Base-by-base conservation (phyloP, 2,329 filamentous ascomycete genomes). In the Curvularia sp. region DNA sequence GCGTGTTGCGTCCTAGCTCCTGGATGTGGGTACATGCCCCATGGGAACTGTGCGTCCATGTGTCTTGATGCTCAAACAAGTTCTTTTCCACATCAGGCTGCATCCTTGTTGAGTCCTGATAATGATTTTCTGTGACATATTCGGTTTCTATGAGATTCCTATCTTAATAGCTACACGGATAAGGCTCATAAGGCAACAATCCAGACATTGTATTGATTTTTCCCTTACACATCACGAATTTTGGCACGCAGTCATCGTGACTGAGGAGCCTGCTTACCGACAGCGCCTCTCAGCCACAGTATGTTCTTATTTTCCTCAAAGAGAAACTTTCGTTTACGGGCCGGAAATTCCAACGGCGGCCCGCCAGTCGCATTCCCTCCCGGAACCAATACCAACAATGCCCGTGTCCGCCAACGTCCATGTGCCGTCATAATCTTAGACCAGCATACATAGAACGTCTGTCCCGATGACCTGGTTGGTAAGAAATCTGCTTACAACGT, bases 221-320 rank as follows among this genome's bases (percentile, higher is more conserved):
- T 38, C 2, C n/a, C 13, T 13, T 15, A 6, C 18, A 34, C 5
- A 21, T n/a, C 10, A 19, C 23, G 5, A n/a, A 36, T 27, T 13
- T 38, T 19, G n/a, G 15, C 28, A 45, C 39, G 28, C 19, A 15
- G 5, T 46, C 50, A 53, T 50, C 48, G 28, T 28, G 25, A 28
- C 19, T 43, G 50, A 34, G 15, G 9, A 18, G 12, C 25, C 15
- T 15, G 42, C 25, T 52, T 30, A 53, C 25, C 5, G 18, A 32
- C 27, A 32, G 18, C 53, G 47, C 48, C 41, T 18, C 32, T 51
- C 48, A 56, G 48, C 53, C 52, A 45, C 41, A 34, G 5, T 18
- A 4, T 46, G 27, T 23, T 15, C 18, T 19, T n/a, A 9, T n/a
- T 39, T 32, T 30, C 25, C 28, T 19, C 23, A 30, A n/a, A 32